These are phyloP conservation scores for Tuctoria greenei DNA, from an alignment of 176 grass and related monocot species.

Conservation along the genomic window DNA sequence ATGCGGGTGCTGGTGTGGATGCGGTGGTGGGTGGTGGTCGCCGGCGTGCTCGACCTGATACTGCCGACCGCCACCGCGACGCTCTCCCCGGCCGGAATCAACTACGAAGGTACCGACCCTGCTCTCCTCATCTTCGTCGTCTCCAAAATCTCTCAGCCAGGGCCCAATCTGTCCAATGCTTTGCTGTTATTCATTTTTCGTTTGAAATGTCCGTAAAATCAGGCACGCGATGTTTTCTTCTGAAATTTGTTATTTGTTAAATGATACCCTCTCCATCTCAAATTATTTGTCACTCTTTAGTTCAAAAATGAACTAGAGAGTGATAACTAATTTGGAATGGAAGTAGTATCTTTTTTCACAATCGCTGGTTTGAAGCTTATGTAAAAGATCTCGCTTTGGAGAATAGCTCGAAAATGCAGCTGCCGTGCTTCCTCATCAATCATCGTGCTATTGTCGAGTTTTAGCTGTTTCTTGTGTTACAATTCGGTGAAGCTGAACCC, in stretches of 20 bases:
- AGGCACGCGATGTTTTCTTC: neutral
- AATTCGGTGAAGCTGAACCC: constrained; percentile 28
- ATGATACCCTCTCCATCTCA: too few relatives aligned
- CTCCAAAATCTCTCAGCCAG: neutral
- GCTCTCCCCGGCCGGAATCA: constrained; percentile 65
- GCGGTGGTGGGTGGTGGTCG: constrained; percentile 24
- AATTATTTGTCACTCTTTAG: too few relatives aligned
- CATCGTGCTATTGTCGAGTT: neutral
- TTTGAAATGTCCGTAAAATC: neutral
- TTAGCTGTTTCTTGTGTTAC: neutral
- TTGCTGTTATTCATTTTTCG: neutral
- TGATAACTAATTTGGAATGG: too few relatives aligned
- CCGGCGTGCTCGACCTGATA: constrained; percentile 24
- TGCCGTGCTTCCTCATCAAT: neutral
- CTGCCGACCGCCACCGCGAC: constrained; percentile 42
- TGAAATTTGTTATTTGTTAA: too few relatives aligned
- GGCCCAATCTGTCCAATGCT: neutral
- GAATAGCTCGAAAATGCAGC: constrained; percentile 12
- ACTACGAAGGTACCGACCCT: constrained; percentile 53
- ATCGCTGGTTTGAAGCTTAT: neutral
- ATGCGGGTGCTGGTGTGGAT: constrained; percentile 34
- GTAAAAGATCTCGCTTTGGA: constrained; percentile 20
- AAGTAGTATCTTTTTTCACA: neutral
- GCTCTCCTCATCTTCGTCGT: neutral
- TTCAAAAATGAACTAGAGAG: too few relatives aligned